These are phyloP conservation scores for Tetraselmis chui DNA, from an alignment of 139 green algal species.

Conservation along the genomic window DNA sequence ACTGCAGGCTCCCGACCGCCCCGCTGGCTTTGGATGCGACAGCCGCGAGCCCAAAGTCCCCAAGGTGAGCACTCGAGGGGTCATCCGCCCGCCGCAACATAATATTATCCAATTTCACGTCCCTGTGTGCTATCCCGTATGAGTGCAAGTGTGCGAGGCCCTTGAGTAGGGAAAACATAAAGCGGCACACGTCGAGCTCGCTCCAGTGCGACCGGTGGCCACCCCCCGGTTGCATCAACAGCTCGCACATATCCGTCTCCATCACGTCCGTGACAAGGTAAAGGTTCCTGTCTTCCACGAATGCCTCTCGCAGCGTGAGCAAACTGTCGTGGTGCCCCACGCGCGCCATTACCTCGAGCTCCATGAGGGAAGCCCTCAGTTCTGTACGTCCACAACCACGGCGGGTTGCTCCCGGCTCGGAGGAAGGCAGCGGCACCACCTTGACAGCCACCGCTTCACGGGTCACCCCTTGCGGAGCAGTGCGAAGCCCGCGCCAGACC, in stretches of 20 bases:
- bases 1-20: conserved; percentile 12
- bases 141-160: neutral
- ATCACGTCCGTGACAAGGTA: neutral
- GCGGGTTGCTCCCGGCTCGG: neutral
- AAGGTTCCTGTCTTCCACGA: neutral
- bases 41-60: neutral
- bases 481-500: neutral
- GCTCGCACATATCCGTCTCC: neutral
- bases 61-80: neutral
- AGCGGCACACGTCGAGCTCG: neutral
- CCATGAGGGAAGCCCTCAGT: neutral
- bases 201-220: neutral
- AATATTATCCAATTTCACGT: conserved; percentile 7
- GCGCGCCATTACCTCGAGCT: neutral
- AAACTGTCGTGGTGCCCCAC: neutral
- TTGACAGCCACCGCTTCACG: neutral
- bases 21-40: neutral
- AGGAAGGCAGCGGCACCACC: neutral
- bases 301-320: neutral
- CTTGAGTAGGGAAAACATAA: neutral
- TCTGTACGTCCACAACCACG: neutral
- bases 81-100: conserved; percentile 1
- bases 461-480: no score
- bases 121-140: conserved; percentile 5
- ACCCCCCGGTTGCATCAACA: neutral